A percentile compares a stretch with the other conserved stretches of the same genome.
These are phyloP conservation scores for Cryptosporidium meleagridis DNA, from an alignment of 169 alveolate species.

Conservation along the genomic window DNA sequence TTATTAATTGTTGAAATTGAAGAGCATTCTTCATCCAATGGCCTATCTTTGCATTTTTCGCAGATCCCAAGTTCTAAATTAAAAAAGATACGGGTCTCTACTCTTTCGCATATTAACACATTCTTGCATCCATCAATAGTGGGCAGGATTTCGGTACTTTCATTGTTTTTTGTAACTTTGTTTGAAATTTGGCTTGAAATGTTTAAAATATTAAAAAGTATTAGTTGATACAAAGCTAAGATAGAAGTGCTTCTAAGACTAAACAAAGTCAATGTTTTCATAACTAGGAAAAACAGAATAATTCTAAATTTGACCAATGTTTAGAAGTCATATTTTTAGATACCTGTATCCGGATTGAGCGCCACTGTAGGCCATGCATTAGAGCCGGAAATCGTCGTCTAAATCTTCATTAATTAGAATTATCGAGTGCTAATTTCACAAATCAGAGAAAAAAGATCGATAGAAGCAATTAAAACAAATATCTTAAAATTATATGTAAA, in stretches of 20 bases:
- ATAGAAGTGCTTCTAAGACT: not conserved
- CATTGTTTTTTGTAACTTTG: not conserved
- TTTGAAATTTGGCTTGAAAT: not conserved
- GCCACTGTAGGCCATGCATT: not conserved
- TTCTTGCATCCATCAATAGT: not conserved
- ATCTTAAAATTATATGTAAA: conserved; percentile 15
- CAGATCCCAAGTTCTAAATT: not conserved
- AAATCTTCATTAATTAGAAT: not conserved
- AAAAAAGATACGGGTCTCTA: not conserved
- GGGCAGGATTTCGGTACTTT: not conserved
- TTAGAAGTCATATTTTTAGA: not conserved
- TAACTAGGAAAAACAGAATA: not conserved
- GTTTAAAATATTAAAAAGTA: not conserved
- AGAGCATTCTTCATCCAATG: not conserved
- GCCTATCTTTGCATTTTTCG: not conserved
- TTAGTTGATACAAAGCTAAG: not conserved
- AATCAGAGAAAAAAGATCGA: not conserved
- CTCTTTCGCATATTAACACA: not conserved
- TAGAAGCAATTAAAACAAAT: not conserved
- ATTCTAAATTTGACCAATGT: not conserved
- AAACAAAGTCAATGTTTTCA: not conserved
- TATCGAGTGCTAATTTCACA: too few species aligned
- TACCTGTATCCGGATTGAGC: conserved; percentile 1
- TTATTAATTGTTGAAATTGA: not conserved
- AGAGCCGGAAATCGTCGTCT: not conserved